Evolutionary conservation across 208 protist genomes (phyloP).

Genomic region (Leishmania amazonensis): DNA sequence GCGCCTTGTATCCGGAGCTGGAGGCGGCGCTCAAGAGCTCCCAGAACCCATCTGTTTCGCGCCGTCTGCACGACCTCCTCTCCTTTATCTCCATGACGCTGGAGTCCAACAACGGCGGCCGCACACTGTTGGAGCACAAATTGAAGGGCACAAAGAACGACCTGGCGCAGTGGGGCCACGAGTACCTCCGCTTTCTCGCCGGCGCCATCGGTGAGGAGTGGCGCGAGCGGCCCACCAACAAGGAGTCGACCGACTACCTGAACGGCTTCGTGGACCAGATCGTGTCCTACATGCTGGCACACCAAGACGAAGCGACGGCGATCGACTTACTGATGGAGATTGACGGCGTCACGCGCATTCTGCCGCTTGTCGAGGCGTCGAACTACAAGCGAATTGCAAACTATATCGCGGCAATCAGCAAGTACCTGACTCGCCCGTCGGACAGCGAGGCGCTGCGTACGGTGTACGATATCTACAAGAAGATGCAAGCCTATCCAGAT

Average conservation of each 20-base stretch:
- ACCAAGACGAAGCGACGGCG: slow-evolving; percentile 98
- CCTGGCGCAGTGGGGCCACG: slow-evolving; percentile 98
- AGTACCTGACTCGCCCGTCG: slow-evolving; percentile 96
- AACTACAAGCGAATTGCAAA: slow-evolving; percentile 96
- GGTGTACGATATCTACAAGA: slow-evolving; percentile 94
- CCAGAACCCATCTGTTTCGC: slow-evolving; percentile 52
- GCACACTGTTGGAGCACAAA: slow-evolving; percentile 95
- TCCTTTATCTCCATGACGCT: slow-evolving; percentile 99
- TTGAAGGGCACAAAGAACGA: slow-evolving; percentile 94
- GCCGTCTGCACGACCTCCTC: slow-evolving; percentile 96
- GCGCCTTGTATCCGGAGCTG: slow-evolving; percentile 94
- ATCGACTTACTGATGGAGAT: slow-evolving; percentile 99
- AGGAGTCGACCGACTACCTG: slow-evolving; percentile 83
- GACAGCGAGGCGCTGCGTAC: slow-evolving; percentile 91
- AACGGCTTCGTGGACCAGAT: slow-evolving; percentile 93
- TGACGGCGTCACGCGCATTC: slow-evolving; percentile 91
- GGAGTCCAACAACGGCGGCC: slow-evolving; percentile 68
- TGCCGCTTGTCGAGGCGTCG: slow-evolving; percentile 90
- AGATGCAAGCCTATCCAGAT: slow-evolving; percentile 90
- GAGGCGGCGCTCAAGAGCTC: slow-evolving; percentile 83
- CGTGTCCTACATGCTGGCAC: slow-evolving; percentile 95
- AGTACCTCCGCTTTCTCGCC: slow-evolving; percentile 97
- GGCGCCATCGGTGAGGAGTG: slow-evolving; percentile 96
- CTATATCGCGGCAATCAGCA: slow-evolving; percentile 94
- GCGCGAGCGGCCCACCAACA: slow-evolving; percentile 56